These are phyloP conservation scores for Auriculariales sp. DNA, from an alignment of 768 basidiomycete species.

Conservation along the genomic window DNA sequence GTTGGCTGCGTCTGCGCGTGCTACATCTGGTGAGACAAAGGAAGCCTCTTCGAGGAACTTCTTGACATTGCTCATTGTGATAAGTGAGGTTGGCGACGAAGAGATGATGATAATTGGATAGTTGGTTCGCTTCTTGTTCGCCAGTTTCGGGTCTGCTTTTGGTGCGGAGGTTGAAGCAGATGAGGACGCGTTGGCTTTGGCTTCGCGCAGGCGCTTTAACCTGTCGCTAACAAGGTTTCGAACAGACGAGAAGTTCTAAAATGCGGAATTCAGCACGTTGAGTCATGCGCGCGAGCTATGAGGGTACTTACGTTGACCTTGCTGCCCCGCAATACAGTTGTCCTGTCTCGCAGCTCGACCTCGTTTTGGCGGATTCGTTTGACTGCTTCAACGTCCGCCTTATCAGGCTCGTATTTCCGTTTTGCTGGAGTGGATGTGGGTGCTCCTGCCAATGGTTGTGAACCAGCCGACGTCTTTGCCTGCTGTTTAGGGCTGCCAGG, in stretches of 20 bases:
- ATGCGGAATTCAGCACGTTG: background rate
- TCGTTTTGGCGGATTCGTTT: constrained; percentile 70
- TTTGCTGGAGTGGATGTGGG: constrained; percentile 39
- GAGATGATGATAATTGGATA: constrained; percentile 97
- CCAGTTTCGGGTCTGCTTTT: constrained; percentile 40
- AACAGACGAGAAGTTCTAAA: constrained; percentile 75
- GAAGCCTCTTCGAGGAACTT: constrained; percentile 81
- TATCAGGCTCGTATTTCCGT: constrained; percentile 64
- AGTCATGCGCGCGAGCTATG: background rate
- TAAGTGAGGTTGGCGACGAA: constrained; percentile 83
- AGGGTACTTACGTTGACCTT: constrained; percentile 62
- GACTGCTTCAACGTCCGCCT: constrained; percentile 67
- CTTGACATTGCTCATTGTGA: constrained; percentile 97
- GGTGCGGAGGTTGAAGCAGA: constrained; percentile 23
- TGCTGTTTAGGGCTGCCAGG: constrained; percentile 35
- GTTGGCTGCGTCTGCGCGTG: constrained; percentile 62
- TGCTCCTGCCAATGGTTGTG: constrained; percentile 17
- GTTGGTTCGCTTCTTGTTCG: constrained; percentile 56
- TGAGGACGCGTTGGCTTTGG: constrained; percentile 34
- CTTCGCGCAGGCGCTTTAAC: constrained; percentile 61
- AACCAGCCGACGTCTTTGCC: constrained; percentile 6
- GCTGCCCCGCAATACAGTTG: constrained; percentile 64
- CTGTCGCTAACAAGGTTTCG: constrained; percentile 55
- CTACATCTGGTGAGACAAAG: constrained; percentile 56
- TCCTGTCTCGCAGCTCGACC: constrained; percentile 71